Evolutionary conservation across 768 basidiomycete genomes (phyloP).

Genomic region (Hysterangium stoloniferum): DNA sequence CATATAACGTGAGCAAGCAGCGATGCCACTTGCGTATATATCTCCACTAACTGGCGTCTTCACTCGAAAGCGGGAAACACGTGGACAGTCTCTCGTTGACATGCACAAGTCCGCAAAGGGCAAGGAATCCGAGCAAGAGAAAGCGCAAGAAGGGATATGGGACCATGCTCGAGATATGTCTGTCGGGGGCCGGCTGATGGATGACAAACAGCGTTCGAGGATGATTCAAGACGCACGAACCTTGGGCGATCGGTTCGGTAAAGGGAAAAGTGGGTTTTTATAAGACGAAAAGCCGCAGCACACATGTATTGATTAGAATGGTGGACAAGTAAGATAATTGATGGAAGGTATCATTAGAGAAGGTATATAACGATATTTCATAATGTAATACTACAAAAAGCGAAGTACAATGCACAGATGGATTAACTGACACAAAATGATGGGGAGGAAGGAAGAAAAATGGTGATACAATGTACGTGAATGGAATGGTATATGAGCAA

Average conservation of each 20-base stretch:
- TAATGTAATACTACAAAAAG: too few species aligned
- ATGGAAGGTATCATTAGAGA: too few species aligned
- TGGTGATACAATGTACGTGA: too few species aligned
- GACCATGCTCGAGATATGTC: slow-evolving; percentile 90
- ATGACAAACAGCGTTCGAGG: slow-evolving; percentile 70
- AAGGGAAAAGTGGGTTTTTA: slow-evolving; percentile 22
- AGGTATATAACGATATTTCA: too few species aligned
- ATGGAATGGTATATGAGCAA: too few species aligned
- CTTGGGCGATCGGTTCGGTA: slow-evolving; percentile 77
- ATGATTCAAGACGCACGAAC: slow-evolving; percentile 76
- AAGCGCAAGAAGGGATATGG: slow-evolving; percentile 71
- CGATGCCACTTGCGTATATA: slow-evolving; percentile 12
- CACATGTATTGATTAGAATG: too few species aligned
- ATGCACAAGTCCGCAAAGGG: slow-evolving; percentile 35
- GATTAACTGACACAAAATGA: too few species aligned
- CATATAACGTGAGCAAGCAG: slow-evolving; percentile 73
- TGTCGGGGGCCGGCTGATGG: slow-evolving; percentile 81
- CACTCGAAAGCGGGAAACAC: slow-evolving; percentile 27
- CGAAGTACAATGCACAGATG: too few species aligned
- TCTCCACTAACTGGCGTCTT: background rate
- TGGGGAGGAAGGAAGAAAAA: too few species aligned
- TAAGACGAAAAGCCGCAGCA: too few species aligned
- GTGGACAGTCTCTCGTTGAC: slow-evolving; percentile 48
- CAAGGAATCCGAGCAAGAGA: slow-evolving; percentile 25
- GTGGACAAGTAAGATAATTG: too few species aligned